Evolutionary conservation across 768 basidiomycete species (phyloP), one percentile per base, ranked within the genome.

Genomic region (Dioszegia aurantiaca): DNA sequence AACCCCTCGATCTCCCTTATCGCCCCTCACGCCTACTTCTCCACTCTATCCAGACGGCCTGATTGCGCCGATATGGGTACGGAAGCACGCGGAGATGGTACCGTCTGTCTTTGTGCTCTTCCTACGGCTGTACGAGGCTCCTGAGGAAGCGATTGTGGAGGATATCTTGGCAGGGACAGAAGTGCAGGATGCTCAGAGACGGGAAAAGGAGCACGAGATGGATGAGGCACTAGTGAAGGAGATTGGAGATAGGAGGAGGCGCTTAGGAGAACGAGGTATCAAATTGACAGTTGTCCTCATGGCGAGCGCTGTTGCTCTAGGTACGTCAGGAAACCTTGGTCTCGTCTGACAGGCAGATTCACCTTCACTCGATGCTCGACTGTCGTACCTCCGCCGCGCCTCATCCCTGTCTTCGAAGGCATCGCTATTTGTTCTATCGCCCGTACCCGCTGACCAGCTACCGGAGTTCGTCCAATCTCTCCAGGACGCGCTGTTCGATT

Each of bases 1-100:
- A 44, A 42, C 52, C 23, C 79, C 85, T 1, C 92, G 90, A 77
- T 98, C 94, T 0, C 92, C 92, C 0, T 81, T 98, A n/a, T 97
- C 92, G 0, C 95, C 95, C 0, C 78, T 97, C 39, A 89, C 89
- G 0, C 86, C 87, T 0, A 82, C 87, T 0, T 95, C 92, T 0
- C 94, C 95, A 0, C 80, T 95, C 9, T 84, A 90, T 75, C 95
- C 95, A 0, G 95, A 99, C 72, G 95, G 95, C 0, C 78, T 99
- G 54, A 90, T 99, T 53, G 91, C 95, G 2, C 95, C 95, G 0
- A 90, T 98, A 73, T 99, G 95, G 95, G 85, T 98, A 31, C 83
- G 92, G 42, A 99, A 98, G 77, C 95, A 99, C 70, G 89, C 89
- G 0, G 85, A 89, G 0, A 85, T 95, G 30, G 78, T 97, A 0